Percentiles rank a stretch among this genome's conserved stretches.
Conservation (phyloP, 371 early-diverging fungal genomes). For the Capillidium heterosporum region DNA sequence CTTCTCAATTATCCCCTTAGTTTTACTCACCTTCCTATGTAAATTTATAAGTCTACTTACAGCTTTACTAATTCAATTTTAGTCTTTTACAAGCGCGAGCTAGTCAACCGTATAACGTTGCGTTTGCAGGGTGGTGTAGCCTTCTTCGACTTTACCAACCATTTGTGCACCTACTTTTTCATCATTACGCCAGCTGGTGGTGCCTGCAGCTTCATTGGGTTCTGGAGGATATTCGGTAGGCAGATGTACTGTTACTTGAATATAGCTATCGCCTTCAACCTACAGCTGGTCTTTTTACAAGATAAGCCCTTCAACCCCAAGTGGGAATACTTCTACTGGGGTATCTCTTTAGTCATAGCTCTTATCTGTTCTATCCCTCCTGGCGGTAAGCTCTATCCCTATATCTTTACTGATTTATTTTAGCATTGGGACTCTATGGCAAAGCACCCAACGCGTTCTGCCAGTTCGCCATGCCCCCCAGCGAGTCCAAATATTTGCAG, state of each 20-base stretch:
- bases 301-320: neutral
- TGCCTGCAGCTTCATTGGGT: neutral
- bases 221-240: neutral
- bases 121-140: neutral
- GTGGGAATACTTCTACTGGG: conserved; percentile 3
- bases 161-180: neutral
- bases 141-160: conserved; percentile 1
- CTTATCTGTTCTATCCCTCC: neutral
- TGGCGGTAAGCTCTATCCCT: neutral
- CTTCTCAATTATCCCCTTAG: neutral
- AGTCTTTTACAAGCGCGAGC: neutral
- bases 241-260: conserved; percentile 3
- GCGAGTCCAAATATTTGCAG: neutral
- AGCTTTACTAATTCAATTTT: neutral
- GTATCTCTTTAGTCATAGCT: neutral
- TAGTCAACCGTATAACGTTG: neutral
- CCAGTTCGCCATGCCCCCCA: neutral
- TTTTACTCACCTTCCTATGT: neutral
- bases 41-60: neutral
- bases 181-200: neutral
- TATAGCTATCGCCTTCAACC: neutral
- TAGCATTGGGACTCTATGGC: neutral
- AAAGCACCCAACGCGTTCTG: neutral
- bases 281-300: neutral
- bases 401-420: neutral